Base-by-base conservation (phyloP, 371 early-diverging fungal genomes). In the Mortierella sp. region DNA sequence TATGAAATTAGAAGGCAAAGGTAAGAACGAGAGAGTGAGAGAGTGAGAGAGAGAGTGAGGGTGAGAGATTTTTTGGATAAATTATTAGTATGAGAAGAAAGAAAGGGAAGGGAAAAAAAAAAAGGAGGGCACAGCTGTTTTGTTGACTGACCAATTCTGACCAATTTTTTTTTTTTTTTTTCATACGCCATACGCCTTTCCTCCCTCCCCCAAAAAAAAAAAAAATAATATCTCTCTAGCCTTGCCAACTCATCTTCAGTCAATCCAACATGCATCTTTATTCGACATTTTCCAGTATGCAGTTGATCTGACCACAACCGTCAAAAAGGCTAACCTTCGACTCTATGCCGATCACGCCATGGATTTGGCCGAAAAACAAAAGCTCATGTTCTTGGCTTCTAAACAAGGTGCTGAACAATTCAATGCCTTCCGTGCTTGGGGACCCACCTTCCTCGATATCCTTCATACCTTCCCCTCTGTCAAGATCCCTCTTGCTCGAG, bases 281-380 rank as follows among this genome's bases (percentile, higher is more conserved):
- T 82, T 85, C 28, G 91, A 94, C 37, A 64, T 93, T 21, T 87
- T 95, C 57, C 81, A 85, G 14, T 91, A 90, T 68, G 86, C 84
- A 43, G 75, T 95, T n/a, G 97, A 97, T 81, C 63, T 96, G 25
- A 90, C 84, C 1, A 81, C 86, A 2, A 75, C 87, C 1, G 93
- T 95, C 29, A 87, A 93, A 65, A 97, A 97, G 81, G 90, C 92
- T 7, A 79, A 94, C 30, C 81, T 97, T 51, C 88, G 97, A 9
- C 80, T 93, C 60, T 82, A 97, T 77, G 95, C 93, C 1, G 97
- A 96, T 44, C 83, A 88, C 56, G 86, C 94, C 15, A 67, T 87
- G 0, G 89, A 91, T 56, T 62, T 82, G 1, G 69, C 79, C 7
- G 96, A 96, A 70, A 93, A 92, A 53, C 85, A 89, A 15, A 76